phyloP scores from a whole-genome alignment of 306 rosid genomes.

The Lotus japonicus region DNA sequence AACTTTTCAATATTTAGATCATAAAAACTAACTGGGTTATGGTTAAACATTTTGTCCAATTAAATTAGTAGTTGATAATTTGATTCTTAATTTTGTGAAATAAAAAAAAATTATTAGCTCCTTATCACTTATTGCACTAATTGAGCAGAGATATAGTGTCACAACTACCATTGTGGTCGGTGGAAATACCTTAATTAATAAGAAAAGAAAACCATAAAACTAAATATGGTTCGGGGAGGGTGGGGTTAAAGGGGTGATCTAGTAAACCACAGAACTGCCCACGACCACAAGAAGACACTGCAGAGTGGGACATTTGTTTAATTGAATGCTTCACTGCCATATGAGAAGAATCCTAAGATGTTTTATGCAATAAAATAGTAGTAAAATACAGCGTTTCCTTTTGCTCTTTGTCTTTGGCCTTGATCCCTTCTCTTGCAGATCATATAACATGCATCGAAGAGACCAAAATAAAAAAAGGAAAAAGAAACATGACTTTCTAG shows the following conservation, averaged over 20 bases:
- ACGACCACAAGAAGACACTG: conserved; percentile 19
- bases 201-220: too few relatives aligned
- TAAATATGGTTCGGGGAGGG: conserved; percentile 7
- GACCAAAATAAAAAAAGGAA: not conserved
- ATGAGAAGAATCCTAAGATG: conserved; percentile 41
- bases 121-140: too few relatives aligned
- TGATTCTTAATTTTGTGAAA: too few relatives aligned
- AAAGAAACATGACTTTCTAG: not conserved
- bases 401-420: not conserved
- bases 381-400: conserved; percentile 10
- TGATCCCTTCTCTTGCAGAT: conserved; percentile 1
- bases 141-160: too few relatives aligned
- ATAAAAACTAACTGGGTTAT: too few relatives aligned
- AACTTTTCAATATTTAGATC: too few relatives aligned
- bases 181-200: too few relatives aligned
- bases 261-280: conserved; percentile 1
- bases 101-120: too few relatives aligned
- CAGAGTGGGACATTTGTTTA: conserved; percentile 24
- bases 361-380: conserved; percentile 22
- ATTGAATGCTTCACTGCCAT: conserved; percentile 23
- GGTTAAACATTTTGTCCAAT: too few relatives aligned
- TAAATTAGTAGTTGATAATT: too few relatives aligned
- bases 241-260: not conserved
- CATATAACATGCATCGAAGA: not conserved
- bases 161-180: too few relatives aligned